Percentiles rank a stretch among this genome's conserved stretches.
phyloP scores from a whole-genome alignment of 768 basidiomycete genomes.

The Kwoniella dendrophila region DNA sequence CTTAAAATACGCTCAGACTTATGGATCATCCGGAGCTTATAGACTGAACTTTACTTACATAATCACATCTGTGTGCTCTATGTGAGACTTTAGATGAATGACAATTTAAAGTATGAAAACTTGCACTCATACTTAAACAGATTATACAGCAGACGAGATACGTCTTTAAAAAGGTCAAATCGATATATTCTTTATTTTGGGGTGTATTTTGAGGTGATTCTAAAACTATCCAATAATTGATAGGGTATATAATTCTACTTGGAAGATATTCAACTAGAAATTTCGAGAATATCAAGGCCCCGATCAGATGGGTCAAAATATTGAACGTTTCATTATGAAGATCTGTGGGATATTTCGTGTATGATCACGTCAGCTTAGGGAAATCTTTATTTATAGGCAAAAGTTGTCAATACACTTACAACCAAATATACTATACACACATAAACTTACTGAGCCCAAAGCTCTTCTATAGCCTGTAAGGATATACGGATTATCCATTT shows the following conservation, averaged over 20 bases:
- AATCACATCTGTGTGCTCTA: slow-evolving; percentile 54
- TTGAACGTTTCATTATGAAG: slow-evolving; percentile 66
- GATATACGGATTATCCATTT: slow-evolving; percentile 53
- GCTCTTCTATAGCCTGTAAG: slow-evolving; percentile 46
- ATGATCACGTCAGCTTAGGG: not conserved
- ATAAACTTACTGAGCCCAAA: slow-evolving; percentile 27
- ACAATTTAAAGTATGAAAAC: slow-evolving; percentile 72
- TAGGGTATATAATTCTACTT: too few relatives aligned
- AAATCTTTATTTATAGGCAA: not conserved
- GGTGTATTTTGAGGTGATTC: not conserved
- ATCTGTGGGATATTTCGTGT: slow-evolving; percentile 24
- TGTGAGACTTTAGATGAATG: slow-evolving; percentile 67
- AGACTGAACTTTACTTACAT: slow-evolving; percentile 56
- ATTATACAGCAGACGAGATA: slow-evolving; percentile 74
- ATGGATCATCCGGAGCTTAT: not conserved
- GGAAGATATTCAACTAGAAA: slow-evolving; percentile 57
- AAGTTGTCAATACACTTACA: slow-evolving; percentile 29
- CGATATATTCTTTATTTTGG: slow-evolving; percentile 40
- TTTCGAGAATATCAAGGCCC: slow-evolving; percentile 63
- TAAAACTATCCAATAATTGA: too few relatives aligned
- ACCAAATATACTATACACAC: slow-evolving; percentile 40
- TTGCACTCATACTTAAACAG: slow-evolving; percentile 71
- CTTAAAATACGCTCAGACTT: not conserved
- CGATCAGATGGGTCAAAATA: slow-evolving; percentile 79
- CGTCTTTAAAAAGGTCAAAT: slow-evolving; percentile 64